phyloP scores from a whole-genome alignment of 495 filamentous ascomycete genomes.

The Venustampulla echinocandica region DNA sequence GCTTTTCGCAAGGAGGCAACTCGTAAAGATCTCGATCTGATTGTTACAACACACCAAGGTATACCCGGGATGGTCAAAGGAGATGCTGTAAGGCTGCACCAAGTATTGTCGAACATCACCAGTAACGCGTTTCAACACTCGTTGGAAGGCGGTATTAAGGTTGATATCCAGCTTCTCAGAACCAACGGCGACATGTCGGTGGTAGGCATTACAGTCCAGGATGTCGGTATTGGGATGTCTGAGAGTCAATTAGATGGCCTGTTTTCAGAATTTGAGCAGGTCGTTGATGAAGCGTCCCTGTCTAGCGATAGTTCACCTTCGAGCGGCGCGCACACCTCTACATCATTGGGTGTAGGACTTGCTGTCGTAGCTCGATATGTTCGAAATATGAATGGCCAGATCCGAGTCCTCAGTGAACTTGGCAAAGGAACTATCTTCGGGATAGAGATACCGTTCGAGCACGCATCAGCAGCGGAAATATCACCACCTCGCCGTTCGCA shows the following conservation, averaged over 20 bases:
- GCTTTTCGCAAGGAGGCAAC: slow-evolving; percentile 62
- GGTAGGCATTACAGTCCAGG: slow-evolving; percentile 46
- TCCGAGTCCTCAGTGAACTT: slow-evolving; percentile 73
- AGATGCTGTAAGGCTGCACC: slow-evolving; percentile 67
- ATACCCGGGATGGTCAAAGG: slow-evolving; percentile 64
- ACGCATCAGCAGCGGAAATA: too few relatives aligned
- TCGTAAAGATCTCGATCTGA: slow-evolving; percentile 60
- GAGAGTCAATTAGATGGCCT: slow-evolving; percentile 8
- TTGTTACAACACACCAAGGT: slow-evolving; percentile 53
- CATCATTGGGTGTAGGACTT: slow-evolving; percentile 63
- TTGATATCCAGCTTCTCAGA: slow-evolving; percentile 50
- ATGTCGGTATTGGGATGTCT: slow-evolving; percentile 3
- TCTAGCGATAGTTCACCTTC: slow-evolving; percentile 22
- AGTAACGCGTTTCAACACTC: slow-evolving; percentile 84
- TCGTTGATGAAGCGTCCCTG: slow-evolving; percentile 22
- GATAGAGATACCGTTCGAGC: slow-evolving; percentile 60
- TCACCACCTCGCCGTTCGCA: too few relatives aligned
- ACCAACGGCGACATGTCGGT: slow-evolving; percentile 22
- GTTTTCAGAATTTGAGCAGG: slow-evolving; percentile 13
- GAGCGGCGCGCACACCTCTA: slow-evolving; percentile 18
- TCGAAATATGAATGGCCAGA: slow-evolving; percentile 75
- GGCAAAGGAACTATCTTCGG: slow-evolving; percentile 72
- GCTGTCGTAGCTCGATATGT: slow-evolving; percentile 76
- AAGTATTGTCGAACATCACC: slow-evolving; percentile 73
- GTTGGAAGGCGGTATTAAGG: slow-evolving; percentile 49